Percentiles rank a stretch among this genome's conserved stretches.
Conservation (phyloP, 1,284 basidiomycete species). For the Tetrapyrgos nigripes region DNA sequence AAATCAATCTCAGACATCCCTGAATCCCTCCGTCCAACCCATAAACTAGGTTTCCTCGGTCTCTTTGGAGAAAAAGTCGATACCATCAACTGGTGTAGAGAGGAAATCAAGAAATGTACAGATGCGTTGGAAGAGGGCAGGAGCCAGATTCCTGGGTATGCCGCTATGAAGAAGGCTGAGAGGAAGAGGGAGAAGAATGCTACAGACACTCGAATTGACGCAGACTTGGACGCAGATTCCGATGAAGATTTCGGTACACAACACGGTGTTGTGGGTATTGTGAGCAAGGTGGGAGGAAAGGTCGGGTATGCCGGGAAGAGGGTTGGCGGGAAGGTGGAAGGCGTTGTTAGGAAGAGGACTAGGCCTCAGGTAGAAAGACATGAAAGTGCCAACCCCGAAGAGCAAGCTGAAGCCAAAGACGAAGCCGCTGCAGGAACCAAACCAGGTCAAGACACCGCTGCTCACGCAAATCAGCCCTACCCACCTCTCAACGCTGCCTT, state of each 20-base stretch:
- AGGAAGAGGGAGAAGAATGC: too few relatives aligned
- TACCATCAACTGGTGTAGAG: constrained; percentile 88
- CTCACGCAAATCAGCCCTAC: constrained; percentile 43
- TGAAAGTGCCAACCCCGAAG: neutral
- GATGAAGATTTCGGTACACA: constrained; percentile 28
- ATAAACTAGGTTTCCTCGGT: constrained; percentile 68
- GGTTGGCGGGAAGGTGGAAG: constrained; percentile 13
- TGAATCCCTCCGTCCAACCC: constrained; percentile 76
- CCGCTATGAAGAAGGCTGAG: neutral
- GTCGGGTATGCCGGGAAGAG: neutral
- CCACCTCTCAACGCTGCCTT: constrained; percentile 87
- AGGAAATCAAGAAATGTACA: constrained; percentile 66
- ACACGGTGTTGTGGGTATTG: constrained; percentile 21
- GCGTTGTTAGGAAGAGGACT: constrained; percentile 8
- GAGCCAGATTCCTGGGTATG: constrained; percentile 31
- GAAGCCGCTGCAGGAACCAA: constrained; percentile 12
- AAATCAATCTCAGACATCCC: constrained; percentile 51
- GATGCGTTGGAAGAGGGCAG: constrained; percentile 58
- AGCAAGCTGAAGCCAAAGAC: neutral
- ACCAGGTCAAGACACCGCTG: constrained; percentile 18
- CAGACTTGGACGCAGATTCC: constrained; percentile 29
- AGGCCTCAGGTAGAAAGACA: constrained; percentile 9
- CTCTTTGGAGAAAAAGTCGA: constrained; percentile 88
- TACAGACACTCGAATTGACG: too few relatives aligned
- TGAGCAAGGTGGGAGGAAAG: constrained; percentile 25